Base-by-base conservation (phyloP, 1,284 basidiomycete genomes). In the Ustilago sp. region DNA sequence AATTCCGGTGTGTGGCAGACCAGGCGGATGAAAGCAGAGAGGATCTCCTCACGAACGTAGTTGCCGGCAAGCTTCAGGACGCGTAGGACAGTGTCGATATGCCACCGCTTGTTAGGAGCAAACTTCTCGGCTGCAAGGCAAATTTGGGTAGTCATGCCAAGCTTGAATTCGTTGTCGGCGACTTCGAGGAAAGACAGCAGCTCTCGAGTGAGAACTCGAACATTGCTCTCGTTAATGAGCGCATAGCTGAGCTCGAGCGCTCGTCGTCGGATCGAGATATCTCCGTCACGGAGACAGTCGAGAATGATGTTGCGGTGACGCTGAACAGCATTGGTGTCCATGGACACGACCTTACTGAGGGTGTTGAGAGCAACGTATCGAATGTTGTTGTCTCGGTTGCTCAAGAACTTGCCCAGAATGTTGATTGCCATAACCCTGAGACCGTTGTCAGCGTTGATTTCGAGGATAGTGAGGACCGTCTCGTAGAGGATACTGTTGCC, bases 381-480 rank as follows among this genome's bases (percentile, higher is more conserved):
- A 82, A 99, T 99, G 86, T 99, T 99, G 88, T 99, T 99, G 87
- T 99, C 97, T 36, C 94, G 90, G 87, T 99, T 99, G 84, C 94
- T 93, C 81, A 99, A 88, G 88, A 99, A 99, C 87, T 98, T 99
- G 71, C 97, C 97, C 50, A 99, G 90, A 68, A 99, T 98, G 86
- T 99, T 99, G 88, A 99, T 99, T 0, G 97, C 97, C 97, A 99
- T 98, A 60, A 99, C 96, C 6, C 97, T 91, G 45, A 99, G 88
- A 28, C 95, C 94, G 65, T 91, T 93, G 86, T 99, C 97, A 8
- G 97, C 96, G 84, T 98, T 95, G 72, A 99, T 99, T 80, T 99
- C 96, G 55, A 99, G 89, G n/a, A 99, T 93, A 8, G 95, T 95
- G 74, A 98, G 89, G 2, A 99, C 97, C 0, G 96, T 96, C 88